These are phyloP conservation scores for Omphalea diandra DNA, from an alignment of 441 rosid species.

Conservation along the genomic window DNA sequence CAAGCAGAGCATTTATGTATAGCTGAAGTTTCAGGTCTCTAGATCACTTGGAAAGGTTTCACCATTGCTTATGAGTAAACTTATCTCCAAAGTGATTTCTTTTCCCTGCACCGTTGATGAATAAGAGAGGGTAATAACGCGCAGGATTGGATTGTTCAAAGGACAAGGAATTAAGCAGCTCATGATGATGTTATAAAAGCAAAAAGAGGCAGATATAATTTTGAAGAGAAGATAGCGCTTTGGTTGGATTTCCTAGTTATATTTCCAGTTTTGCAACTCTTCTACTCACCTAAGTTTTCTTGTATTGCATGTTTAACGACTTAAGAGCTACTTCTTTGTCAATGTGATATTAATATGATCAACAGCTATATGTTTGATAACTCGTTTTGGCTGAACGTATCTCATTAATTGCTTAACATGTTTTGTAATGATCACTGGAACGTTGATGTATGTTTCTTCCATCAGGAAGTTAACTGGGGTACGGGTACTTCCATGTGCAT, in stretches of 20 bases:
- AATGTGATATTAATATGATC: background rate
- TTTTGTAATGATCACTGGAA: background rate
- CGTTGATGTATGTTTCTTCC: too few relatives aligned
- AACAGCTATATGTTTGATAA: background rate
- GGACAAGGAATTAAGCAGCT: background rate
- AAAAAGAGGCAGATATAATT: background rate
- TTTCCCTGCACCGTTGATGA: background rate
- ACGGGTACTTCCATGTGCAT: too few relatives aligned
- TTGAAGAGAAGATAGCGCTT: background rate
- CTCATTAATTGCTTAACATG: background rate
- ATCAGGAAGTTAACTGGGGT: too few relatives aligned
- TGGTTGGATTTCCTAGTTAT: background rate
- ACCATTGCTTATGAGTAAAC: background rate
- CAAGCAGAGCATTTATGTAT: background rate
- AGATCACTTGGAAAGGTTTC: background rate
- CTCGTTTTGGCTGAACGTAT: background rate
- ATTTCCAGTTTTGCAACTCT: background rate
- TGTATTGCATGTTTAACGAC: background rate
- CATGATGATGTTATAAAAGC: background rate
- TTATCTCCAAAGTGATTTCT: background rate
- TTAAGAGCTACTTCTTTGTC: background rate
- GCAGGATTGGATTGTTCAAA: background rate
- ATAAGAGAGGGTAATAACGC: background rate
- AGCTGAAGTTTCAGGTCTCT: background rate
- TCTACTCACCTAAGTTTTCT: background rate